Evolutionary conservation across 2,329 filamentous ascomycete species (phyloP).

Genomic region (Dissoconium aciculare): DNA sequence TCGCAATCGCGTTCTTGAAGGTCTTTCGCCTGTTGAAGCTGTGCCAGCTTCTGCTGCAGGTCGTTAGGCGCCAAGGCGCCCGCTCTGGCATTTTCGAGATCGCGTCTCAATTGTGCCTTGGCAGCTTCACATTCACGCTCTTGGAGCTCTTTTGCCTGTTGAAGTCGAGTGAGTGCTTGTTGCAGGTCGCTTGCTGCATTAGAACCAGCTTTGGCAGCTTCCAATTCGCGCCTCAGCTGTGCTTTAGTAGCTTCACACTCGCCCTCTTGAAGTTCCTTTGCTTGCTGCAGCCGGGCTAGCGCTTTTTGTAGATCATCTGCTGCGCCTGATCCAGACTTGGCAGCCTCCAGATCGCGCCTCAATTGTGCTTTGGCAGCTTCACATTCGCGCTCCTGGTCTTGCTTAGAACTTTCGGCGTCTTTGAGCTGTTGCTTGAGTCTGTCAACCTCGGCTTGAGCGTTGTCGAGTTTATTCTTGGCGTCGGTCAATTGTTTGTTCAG

Average conservation of each 20-base stretch:
- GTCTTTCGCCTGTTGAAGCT: too few relatives aligned
- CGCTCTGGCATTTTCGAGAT: too few relatives aligned
- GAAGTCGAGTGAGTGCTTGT: too few relatives aligned
- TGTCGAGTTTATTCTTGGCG: not conserved
- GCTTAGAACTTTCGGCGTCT: not conserved
- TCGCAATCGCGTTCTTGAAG: not conserved
- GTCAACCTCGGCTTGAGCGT: not conserved
- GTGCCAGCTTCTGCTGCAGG: too few relatives aligned
- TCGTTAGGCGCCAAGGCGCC: too few relatives aligned
- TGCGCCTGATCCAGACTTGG: too few relatives aligned
- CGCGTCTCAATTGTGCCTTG: too few relatives aligned
- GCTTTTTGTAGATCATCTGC: not conserved
- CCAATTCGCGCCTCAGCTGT: not conserved
- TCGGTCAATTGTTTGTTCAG: not conserved
- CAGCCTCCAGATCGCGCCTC: not conserved
- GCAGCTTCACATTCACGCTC: too few relatives aligned
- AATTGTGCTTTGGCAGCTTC: not conserved
- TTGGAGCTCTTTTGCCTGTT: too few relatives aligned
- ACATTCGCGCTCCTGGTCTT: conserved; percentile 1
- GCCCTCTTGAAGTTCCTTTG: not conserved
- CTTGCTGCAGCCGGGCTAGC: not conserved
- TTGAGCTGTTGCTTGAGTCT: not conserved
- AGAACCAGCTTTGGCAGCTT: too few relatives aligned
- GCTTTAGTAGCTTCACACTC: not conserved
- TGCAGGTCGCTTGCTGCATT: too few relatives aligned